phyloP scores from a whole-genome alignment of 441 rosid species.

The Macaranga tanarius region DNA sequence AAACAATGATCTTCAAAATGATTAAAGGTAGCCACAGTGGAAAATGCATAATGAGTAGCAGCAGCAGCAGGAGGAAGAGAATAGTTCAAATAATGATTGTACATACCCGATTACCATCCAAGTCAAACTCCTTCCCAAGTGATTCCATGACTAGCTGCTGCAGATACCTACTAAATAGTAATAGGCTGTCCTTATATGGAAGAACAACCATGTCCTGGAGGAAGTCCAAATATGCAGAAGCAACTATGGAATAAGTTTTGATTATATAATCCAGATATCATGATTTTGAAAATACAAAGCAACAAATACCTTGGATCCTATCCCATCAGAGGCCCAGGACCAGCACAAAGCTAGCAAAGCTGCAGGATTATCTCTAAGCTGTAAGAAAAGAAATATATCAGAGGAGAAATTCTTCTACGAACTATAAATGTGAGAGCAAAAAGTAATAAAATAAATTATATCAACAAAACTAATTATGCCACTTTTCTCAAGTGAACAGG shows the following conservation, averaged over 20 bases:
- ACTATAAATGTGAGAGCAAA: background rate
- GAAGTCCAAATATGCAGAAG: slow-evolving; percentile 21
- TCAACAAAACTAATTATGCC: background rate
- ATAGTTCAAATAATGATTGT: slow-evolving; percentile 2
- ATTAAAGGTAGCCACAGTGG: background rate
- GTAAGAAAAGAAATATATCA: slow-evolving; percentile 25
- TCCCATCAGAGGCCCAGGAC: slow-evolving; percentile 91
- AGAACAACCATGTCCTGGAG: slow-evolving; percentile 97
- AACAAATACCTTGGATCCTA: slow-evolving; percentile 80
- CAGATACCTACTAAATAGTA: slow-evolving; percentile 87
- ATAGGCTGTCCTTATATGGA: slow-evolving; percentile 96
- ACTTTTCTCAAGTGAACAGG: background rate
- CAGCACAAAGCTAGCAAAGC: slow-evolving; percentile 84
- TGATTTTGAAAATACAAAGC: slow-evolving; percentile 18
- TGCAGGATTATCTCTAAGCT: slow-evolving; percentile 79
- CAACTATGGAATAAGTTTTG: slow-evolving; percentile 16
- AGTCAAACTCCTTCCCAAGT: slow-evolving; percentile 95
- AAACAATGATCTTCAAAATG: background rate
- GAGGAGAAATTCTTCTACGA: background rate
- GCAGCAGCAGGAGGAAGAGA: background rate
- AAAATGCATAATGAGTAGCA: background rate
- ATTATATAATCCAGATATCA: slow-evolving; percentile 3
- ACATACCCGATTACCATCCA: slow-evolving; percentile 88
- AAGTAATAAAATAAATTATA: background rate
- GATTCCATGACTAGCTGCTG: slow-evolving; percentile 99